A percentile compares a stretch with the other conserved stretches of the same genome.
phyloP scores from a whole-genome alignment of 768 basidiomycete genomes.

The Leucocoprinus birnbaumii region DNA sequence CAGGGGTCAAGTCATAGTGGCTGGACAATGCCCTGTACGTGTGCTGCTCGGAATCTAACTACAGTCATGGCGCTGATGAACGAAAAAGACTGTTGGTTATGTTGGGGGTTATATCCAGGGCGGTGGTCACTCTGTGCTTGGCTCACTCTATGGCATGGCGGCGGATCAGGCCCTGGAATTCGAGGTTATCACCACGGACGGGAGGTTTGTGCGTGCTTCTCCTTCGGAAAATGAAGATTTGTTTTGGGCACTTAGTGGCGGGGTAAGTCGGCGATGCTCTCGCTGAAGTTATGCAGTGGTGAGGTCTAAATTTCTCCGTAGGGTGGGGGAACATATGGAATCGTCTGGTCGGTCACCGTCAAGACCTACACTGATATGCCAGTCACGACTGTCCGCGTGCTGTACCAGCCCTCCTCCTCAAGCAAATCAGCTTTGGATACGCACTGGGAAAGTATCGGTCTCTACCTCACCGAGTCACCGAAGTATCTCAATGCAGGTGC shows the following conservation, averaged over 20 bases:
- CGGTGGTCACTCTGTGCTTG: conserved; percentile 28
- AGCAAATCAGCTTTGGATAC: conserved; percentile 6
- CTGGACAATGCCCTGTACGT: conserved; percentile 18
- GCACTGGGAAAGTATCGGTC: conserved; percentile 13
- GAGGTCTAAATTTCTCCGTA: not conserved
- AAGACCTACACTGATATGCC: conserved; percentile 16
- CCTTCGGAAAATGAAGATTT: conserved; percentile 37
- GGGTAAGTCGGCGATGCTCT: conserved; percentile 24
- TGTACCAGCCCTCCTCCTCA: conserved; percentile 8
- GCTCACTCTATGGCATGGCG: conserved; percentile 20
- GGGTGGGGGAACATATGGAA: conserved; percentile 11
- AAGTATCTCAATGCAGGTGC: conserved; percentile 13
- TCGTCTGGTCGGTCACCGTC: conserved; percentile 15
- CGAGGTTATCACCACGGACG: conserved; percentile 40
- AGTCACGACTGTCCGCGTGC: conserved; percentile 13
- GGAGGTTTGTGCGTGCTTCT: conserved; percentile 33
- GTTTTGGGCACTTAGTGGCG: conserved; percentile 42
- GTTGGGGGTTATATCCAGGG: conserved; percentile 39
- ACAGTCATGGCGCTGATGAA: not conserved
- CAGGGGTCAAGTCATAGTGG: conserved; percentile 15
- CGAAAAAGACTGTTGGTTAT: conserved; percentile 31
- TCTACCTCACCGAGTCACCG: conserved; percentile 13
- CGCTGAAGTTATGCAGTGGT: not conserved
- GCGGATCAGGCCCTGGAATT: conserved; percentile 30
- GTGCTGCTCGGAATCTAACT: not conserved